Percentiles rank a stretch among this genome's conserved stretches.
These are phyloP conservation scores for maize (Zea mays) DNA, from an alignment of 176 grass and related monocot genomes.

Conservation along the genomic window DNA sequence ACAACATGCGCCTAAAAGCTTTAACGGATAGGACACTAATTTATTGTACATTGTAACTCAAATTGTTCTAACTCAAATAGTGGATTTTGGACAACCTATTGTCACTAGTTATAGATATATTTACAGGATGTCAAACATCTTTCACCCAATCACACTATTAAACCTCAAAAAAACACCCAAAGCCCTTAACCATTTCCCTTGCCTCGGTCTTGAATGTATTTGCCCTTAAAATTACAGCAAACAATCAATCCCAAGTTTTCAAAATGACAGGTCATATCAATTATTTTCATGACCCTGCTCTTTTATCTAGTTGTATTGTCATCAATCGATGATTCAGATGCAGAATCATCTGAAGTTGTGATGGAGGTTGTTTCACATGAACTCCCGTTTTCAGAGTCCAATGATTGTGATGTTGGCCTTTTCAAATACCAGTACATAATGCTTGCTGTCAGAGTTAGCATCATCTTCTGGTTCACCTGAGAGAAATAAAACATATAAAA, in stretches of 20 bases:
- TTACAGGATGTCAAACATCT: constrained; percentile 46
- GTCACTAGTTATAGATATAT: constrained; percentile 44
- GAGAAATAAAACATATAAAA: constrained; percentile 8
- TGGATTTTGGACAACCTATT: constrained; percentile 25
- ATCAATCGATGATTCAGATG: constrained; percentile 84
- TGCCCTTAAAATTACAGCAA: constrained; percentile 47
- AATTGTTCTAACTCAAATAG: constrained; percentile 3
- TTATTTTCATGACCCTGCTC: constrained; percentile 25
- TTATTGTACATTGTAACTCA: not conserved
- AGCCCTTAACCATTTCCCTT: constrained; percentile 3
- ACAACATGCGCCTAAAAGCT: not conserved
- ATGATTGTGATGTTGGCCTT: constrained; percentile 62
- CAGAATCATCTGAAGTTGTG: constrained; percentile 79
- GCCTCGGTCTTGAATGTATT: constrained; percentile 30
- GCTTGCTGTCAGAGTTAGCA: constrained; percentile 86
- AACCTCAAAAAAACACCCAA: constrained; percentile 38
- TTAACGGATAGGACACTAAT: not conserved
- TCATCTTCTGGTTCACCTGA: constrained; percentile 99
- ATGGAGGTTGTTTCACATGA: constrained; percentile 68
- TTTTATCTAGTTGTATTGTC: constrained; percentile 58
- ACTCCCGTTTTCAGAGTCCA: constrained; percentile 66
- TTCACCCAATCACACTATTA: constrained; percentile 33
- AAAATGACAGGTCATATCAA: constrained; percentile 24
- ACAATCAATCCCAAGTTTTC: constrained; percentile 39
- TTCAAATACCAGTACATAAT: constrained; percentile 98